These are phyloP conservation scores for Thraustochytrium striatum DNA, from an alignment of 352 stramenopile species.

Conservation along the genomic window DNA sequence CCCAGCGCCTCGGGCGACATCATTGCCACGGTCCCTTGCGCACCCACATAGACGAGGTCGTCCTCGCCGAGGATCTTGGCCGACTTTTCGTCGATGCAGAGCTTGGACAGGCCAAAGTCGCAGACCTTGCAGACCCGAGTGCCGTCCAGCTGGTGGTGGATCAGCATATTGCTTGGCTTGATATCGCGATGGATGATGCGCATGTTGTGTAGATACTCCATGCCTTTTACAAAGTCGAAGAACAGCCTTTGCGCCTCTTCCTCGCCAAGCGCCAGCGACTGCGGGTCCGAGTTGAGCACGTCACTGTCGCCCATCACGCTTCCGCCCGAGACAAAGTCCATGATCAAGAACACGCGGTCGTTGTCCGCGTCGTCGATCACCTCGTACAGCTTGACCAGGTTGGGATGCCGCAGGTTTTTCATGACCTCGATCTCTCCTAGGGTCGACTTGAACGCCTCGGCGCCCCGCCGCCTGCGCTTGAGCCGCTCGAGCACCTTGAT, in stretches of 20 bases:
- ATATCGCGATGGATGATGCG: constrained; percentile 79
- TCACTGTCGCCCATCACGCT: constrained; percentile 34
- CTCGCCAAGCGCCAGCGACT: constrained; percentile 59
- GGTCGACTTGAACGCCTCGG: background rate
- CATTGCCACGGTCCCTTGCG: constrained; percentile 32
- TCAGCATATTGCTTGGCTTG: constrained; percentile 77
- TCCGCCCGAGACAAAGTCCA: constrained; percentile 40
- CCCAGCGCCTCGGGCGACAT: constrained; percentile 68
- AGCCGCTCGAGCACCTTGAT: constrained; percentile 50
- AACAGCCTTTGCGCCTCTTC: constrained; percentile 72
- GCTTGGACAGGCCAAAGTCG: constrained; percentile 77
- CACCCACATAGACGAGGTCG: constrained; percentile 39
- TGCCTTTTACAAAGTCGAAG: constrained; percentile 67
- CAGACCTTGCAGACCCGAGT: constrained; percentile 70
- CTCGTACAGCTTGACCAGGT: constrained; percentile 85
- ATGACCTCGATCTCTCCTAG: constrained; percentile 82
- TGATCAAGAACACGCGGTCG: constrained; percentile 80
- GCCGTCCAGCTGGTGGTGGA: constrained; percentile 65
- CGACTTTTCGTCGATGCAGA: constrained; percentile 74
- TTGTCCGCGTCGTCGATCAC: constrained; percentile 82
- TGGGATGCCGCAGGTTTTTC: constrained; percentile 85
- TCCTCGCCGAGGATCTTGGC: constrained; percentile 43
- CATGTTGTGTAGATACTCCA: constrained; percentile 71
- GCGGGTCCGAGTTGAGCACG: constrained; percentile 52
- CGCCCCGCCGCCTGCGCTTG: background rate